Conservation (phyloP, 495 filamentous ascomycete genomes). For the Glarea lozoyensis region DNA sequence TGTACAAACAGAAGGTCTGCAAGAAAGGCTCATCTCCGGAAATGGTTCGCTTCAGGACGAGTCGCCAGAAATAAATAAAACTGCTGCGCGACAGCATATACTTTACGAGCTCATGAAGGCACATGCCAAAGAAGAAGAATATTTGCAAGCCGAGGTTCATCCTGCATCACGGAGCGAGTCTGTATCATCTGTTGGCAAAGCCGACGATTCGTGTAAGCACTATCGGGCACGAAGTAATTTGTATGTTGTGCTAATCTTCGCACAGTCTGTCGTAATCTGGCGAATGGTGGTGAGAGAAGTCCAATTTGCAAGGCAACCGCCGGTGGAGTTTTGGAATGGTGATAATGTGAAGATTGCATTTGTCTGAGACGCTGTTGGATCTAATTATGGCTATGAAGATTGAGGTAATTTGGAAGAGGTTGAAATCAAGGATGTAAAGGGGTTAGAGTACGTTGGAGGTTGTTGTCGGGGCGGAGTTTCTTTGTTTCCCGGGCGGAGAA, state of each 20-base stretch:
- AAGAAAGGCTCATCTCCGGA: neutral
- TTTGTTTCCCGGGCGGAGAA: no score
- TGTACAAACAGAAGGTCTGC: neutral
- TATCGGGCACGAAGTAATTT: neutral
- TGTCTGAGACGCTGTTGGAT: no score
- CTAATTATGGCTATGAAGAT: no score
- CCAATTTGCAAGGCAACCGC: constrained; percentile 13
- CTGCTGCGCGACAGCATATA: neutral
- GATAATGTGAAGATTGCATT: neutral
- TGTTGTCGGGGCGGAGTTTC: no score
- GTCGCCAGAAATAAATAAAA: neutral
- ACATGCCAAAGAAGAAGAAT: constrained; percentile 10
- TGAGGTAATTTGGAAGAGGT: no score
- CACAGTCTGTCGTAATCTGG: constrained; percentile 16
- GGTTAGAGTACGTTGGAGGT: no score
- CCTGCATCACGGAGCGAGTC: constrained; percentile 13
- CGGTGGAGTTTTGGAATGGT: constrained; percentile 18
- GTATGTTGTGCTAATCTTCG: neutral
- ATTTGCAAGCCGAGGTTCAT: constrained; percentile 10
- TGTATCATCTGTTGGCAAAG: constrained; percentile 12
- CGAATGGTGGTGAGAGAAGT: neutral
- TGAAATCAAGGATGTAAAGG: no score
- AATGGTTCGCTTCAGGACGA: neutral
- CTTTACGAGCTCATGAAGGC: constrained; percentile 3
- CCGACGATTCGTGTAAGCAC: constrained; percentile 19